Evolutionary conservation across 164 flowering plant species (phyloP).

Genomic region (Nymphaea thermarum): DNA sequence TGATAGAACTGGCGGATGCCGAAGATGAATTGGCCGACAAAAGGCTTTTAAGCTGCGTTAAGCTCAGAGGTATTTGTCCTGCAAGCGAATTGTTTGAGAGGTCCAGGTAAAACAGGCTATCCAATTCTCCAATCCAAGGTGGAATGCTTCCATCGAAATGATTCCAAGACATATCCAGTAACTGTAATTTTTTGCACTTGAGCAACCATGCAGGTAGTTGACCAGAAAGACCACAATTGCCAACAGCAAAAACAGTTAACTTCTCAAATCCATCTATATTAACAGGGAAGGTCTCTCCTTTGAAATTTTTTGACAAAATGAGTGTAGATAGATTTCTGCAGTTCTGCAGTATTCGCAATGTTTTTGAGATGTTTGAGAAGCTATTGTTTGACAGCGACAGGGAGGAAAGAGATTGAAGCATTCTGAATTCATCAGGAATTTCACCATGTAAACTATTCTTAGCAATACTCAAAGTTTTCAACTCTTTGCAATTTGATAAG

Average conservation of each 20-base stretch:
- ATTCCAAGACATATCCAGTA: constrained; percentile 8
- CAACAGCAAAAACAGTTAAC: constrained; percentile 6
- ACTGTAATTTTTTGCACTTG: constrained; percentile 4
- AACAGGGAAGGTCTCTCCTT: constrained; percentile 3
- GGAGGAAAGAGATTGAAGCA: constrained; percentile 11
- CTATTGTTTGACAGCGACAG: constrained; percentile 16
- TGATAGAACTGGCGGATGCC: background rate
- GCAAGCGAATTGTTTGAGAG: constrained; percentile 17
- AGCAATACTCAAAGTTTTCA: constrained; percentile 15
- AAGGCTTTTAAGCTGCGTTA: constrained; percentile 13
- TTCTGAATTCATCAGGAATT: constrained; percentile 13
- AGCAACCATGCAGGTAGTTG: constrained; percentile 8
- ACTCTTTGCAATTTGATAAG: constrained; percentile 10
- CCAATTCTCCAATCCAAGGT: constrained; percentile 12
- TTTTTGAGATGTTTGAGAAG: constrained; percentile 11
- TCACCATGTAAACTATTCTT: constrained; percentile 12
- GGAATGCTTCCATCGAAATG: constrained; percentile 12
- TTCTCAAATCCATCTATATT: constrained; percentile 7
- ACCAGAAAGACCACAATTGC: constrained; percentile 7
- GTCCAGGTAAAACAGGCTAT: constrained; percentile 19
- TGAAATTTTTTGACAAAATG: constrained; percentile 12
- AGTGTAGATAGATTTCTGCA: constrained; percentile 17
- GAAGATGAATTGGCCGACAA: constrained; percentile 4
- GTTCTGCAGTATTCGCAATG: constrained; percentile 15
- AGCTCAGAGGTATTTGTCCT: constrained; percentile 12